Base-by-base conservation (phyloP, 2,329 filamentous ascomycete genomes). In the Fusarium dlaminii region DNA sequence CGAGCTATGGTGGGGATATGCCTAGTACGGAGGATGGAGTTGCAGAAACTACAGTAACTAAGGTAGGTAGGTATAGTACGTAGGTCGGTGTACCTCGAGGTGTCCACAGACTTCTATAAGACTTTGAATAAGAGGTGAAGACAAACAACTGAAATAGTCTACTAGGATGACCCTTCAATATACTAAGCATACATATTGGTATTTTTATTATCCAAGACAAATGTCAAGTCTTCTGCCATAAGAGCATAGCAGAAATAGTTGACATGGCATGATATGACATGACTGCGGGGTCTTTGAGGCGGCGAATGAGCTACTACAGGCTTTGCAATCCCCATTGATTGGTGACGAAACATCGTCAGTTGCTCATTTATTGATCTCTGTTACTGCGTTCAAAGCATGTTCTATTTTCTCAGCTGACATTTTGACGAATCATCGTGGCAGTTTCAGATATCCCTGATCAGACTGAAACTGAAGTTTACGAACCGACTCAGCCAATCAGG, bases 241-340 rank as follows among this genome's bases (percentile, higher is more conserved):
- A 29, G 43, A 29, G 43, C 18, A n/a, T 15, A 24, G 30, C 30
- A 24, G n/a, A 34, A 24, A 36, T 52, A 20, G n/a, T 36, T 52
- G 60, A 58, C 54, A 71, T 37, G 60, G 30, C 37, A 58, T 46
- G 64, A 63, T 60, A 63, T 36, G 24, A 63, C 64, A 59, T 68
- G 70, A 72, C 58, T 69, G 68, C 68, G 69, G 69, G 68, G 69
- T 64, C 54, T 36, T 61, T 22, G 30, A 29, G 29, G 54, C 52
- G 43, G 45, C 70, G 69, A 72, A 72, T 72, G 46, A 51, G 55
- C 52, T 17, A 30, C 32, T 32, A 4, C 17, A 57, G 46, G 49
- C 15, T 27, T 27, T 14, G 37, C 37, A 39, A 15, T 30, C 30
- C n/a, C 24, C 5, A 18, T 37, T 69, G 29, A 72, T 57, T 72